These are phyloP conservation scores for Candida argentea DNA, from an alignment of 805 yeast genomes.

Conservation along the genomic window DNA sequence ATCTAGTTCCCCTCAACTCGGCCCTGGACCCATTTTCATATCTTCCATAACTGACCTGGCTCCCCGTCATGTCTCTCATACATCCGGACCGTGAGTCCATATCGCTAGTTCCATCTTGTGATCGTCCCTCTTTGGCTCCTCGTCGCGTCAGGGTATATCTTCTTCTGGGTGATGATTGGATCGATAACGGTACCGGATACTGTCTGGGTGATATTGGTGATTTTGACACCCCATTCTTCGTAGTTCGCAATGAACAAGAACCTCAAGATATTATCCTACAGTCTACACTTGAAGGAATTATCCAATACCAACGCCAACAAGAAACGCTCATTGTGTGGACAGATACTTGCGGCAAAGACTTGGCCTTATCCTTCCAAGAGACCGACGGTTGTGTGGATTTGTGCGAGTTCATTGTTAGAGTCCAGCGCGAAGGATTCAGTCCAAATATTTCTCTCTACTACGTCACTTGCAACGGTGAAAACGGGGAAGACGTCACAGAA, in stretches of 20 bases:
- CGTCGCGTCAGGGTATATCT: conserved; percentile 88
- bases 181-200: conserved; percentile 86
- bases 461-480: conserved; percentile 43
- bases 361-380: conserved; percentile 88
- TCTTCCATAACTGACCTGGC: too few species aligned
- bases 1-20: too few species aligned
- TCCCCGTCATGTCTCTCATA: too few species aligned
- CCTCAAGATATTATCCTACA: conserved; percentile 49
- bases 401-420: conserved; percentile 69
- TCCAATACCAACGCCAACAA: conserved; percentile 87
- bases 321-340: conserved; percentile 95
- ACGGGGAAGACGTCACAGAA: conserved; percentile 51
- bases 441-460: conserved; percentile 54
- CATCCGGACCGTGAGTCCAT: too few species aligned
- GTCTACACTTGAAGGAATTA: conserved; percentile 60
- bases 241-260: conserved; percentile 65
- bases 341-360: conserved; percentile 59
- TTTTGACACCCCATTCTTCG: conserved; percentile 44
- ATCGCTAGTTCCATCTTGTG: too few species aligned
- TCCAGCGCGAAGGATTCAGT: conserved; percentile 47
- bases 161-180: conserved; percentile 75
- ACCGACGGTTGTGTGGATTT: conserved; percentile 77
- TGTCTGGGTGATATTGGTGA: conserved; percentile 61
- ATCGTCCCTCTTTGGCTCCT: too few species aligned
- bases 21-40: too few species aligned